Evolutionary conservation across 2,329 filamentous ascomycete species (phyloP).

Genomic region (Lasiodiplodia theobromae): DNA sequence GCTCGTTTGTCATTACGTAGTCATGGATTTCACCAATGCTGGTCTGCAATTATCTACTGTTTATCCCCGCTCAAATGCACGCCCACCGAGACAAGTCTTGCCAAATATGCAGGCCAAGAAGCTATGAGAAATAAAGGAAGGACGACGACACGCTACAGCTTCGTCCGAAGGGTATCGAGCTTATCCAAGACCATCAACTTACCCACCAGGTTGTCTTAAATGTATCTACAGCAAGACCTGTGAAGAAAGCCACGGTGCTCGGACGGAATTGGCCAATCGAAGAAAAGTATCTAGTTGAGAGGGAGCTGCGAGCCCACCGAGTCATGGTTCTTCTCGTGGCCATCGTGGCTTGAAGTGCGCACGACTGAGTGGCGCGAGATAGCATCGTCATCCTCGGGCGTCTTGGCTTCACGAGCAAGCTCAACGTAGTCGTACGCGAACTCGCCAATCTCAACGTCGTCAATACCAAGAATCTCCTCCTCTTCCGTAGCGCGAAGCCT

Average conservation of each 20-base stretch:
- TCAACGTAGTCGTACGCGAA: constrained; percentile 96
- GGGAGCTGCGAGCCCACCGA: constrained; percentile 26
- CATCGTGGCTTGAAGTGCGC: constrained; percentile 10
- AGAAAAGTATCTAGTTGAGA: constrained; percentile 9
- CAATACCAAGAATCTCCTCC: constrained; percentile 83
- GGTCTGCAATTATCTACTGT: constrained; percentile 16
- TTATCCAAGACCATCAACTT: constrained; percentile 1
- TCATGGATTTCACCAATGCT: constrained; percentile 11
- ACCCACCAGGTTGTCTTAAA: background rate
- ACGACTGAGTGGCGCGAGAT: constrained; percentile 23
- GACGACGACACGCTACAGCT: background rate
- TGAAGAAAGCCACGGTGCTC: constrained; percentile 2
- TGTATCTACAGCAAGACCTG: constrained; percentile 22
- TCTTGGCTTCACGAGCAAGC: constrained; percentile 72
- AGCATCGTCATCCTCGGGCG: constrained; percentile 48
- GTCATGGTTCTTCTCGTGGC: constrained; percentile 30
- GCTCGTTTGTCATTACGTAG: constrained; percentile 13
- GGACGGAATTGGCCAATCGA: background rate
- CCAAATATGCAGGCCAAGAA: constrained; percentile 3
- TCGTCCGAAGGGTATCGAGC: constrained; percentile 20
- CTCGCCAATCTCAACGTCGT: constrained; percentile 90
- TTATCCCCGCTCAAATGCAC: background rate
- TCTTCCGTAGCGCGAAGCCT: constrained; percentile 77
- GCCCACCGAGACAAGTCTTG: background rate
- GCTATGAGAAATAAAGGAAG: constrained; percentile 1